Evolutionary conservation across 2,329 filamentous ascomycete genomes (phyloP), one percentile per base, ranked within the genome.

Genomic region (Trichophaea hybrida): DNA sequence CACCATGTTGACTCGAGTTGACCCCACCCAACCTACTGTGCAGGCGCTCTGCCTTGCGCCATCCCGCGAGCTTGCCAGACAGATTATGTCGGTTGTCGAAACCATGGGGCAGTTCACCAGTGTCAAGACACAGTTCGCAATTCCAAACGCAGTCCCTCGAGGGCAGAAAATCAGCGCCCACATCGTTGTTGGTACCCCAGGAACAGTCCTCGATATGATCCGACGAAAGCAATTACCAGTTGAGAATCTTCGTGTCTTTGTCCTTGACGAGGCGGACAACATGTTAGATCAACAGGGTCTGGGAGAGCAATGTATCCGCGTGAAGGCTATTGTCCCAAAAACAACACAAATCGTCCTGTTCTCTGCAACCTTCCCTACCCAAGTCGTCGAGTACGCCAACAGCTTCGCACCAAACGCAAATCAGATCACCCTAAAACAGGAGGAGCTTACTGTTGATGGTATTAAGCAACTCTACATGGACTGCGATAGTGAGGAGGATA

Each of bases 401-500:
- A 81, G 81, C 65, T 98, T 95, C 71, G 89, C 91, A 4, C 88
- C 90, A 0, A 81, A 84, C 49, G 84, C 93, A 55, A 91, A 95
- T 73, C 79, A 86, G 67, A 85, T 98, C 70, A 93, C 87, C 50
- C 78, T 98, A 56, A 83, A 88, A 69, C 86, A 90, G 62, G 86
- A 94, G 68, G 88, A 98, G 70, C 81, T 97, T 68, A 97, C 91
- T 0, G 91, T 98, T 62, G 88, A 93, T 72, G 93, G 93, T 24
- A 98, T 98, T 71, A 94, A 91, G 66, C 93, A 98, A 71, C 88
- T 98, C 75, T 98, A 94, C 71, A 88, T 98, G 71, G 93, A 98
- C 72, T 97, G 91, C 69, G 81, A 86, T 24, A 78, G 79, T 37
- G 86, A 94, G 66, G 75, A 83, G 38, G 82, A 87, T 69, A 97